A percentile compares a stretch with the other conserved stretches of the same genome.
phyloP scores from a whole-genome alignment of 306 rosid genomes.

The Crotalaria pallida region DNA sequence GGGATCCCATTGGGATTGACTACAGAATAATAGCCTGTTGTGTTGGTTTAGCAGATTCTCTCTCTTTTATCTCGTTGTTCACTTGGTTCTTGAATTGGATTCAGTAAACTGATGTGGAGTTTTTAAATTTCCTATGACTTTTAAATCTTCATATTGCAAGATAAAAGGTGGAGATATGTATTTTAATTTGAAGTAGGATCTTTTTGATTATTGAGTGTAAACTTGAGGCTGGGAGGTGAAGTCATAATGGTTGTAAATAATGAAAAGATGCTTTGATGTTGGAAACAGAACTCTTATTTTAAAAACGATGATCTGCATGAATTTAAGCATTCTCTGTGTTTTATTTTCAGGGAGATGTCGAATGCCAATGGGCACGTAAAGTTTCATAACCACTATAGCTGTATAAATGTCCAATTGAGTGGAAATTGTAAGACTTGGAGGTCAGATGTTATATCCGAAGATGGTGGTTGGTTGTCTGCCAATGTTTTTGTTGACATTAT shows the following conservation, averaged over 20 bases:
- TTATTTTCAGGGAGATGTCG: constrained; percentile 67
- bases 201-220: not conserved
- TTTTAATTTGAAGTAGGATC: not conserved
- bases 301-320: constrained; percentile 4
- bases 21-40: too few species aligned
- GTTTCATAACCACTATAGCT: constrained; percentile 70
- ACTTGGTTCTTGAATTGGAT: constrained; percentile 14
- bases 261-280: not conserved
- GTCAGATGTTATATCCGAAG: constrained; percentile 55
- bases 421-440: constrained; percentile 92
- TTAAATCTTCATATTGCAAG: constrained; percentile 4
- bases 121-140: not conserved
- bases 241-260: not conserved
- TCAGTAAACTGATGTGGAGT: not conserved
- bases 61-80: not conserved
- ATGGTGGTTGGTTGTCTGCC: constrained; percentile 91
- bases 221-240: constrained; percentile 8
- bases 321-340: constrained; percentile 1
- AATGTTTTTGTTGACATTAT: constrained; percentile 73
- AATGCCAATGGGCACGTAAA: constrained; percentile 74
- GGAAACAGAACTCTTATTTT: not conserved
- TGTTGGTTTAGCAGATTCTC: not conserved
- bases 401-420: constrained; percentile 62
- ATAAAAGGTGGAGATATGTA: not conserved
- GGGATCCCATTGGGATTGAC: too few species aligned